phyloP scores from a whole-genome alignment of 768 basidiomycete genomes.

The Tricholoma sp. region DNA sequence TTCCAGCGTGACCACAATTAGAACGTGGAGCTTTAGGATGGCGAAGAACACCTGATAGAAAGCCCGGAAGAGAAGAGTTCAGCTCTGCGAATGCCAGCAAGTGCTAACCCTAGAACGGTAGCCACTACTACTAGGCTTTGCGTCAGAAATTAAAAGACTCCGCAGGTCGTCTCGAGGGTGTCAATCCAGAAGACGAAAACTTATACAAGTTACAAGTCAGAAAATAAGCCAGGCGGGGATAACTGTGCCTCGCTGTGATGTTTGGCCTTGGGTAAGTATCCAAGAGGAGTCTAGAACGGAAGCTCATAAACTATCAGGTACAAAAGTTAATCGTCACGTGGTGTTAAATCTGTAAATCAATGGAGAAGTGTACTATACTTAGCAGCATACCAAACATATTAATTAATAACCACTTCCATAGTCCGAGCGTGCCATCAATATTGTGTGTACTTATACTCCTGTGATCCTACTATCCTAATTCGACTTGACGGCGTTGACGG shows the following conservation, averaged over 20 bases:
- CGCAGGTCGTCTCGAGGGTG: neutral
- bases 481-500: no score
- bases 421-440: no score
- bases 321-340: conserved; percentile 1
- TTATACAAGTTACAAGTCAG: neutral
- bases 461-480: no score
- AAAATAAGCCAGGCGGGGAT: conserved; percentile 4
- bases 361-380: no score
- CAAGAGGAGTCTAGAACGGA: neutral
- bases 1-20: conserved; percentile 20
- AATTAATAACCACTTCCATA: no score
- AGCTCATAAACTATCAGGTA: conserved; percentile 7
- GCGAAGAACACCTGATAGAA: neutral
- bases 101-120: neutral
- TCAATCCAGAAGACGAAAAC: neutral
- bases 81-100: conserved; percentile 2
- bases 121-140: neutral
- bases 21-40: neutral
- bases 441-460: no score
- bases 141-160: neutral
- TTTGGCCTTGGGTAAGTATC: conserved; percentile 1
- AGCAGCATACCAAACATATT: no score
- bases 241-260: conserved; percentile 12
- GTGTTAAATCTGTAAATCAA: no score
- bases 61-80: neutral